A percentile compares a stretch with the other conserved stretches of the same genome.
Evolutionary conservation across 495 filamentous ascomycete genomes (phyloP).

Genomic region (Xylaria venustula): DNA sequence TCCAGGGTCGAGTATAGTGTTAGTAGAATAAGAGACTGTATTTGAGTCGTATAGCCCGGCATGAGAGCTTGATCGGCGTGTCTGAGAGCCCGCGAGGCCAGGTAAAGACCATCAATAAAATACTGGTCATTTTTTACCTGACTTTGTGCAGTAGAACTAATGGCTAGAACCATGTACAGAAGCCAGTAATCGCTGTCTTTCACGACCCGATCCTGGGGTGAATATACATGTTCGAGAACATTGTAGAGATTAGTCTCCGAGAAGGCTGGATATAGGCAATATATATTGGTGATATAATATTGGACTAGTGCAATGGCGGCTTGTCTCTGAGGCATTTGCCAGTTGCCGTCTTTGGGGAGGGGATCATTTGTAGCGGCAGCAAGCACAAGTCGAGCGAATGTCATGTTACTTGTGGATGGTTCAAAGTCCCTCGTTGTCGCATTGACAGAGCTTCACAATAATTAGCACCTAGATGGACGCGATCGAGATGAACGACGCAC

Average conservation of each 20-base stretch:
- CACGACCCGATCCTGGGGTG: constrained; percentile 57
- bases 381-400: constrained; percentile 79
- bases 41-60: constrained; percentile 76
- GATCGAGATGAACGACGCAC: constrained; percentile 40
- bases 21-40: constrained; percentile 81
- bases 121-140: constrained; percentile 60
- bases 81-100: constrained; percentile 67
- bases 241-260: constrained; percentile 70
- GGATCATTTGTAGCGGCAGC: constrained; percentile 67
- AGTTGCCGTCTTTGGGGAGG: constrained; percentile 53
- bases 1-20: constrained; percentile 86
- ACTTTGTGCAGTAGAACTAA: constrained; percentile 71
- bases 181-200: constrained; percentile 78
- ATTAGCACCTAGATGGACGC: constrained; percentile 3
- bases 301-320: constrained; percentile 66
- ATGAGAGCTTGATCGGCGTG: constrained; percentile 77
- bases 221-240: constrained; percentile 76
- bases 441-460: constrained; percentile 69
- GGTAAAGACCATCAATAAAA: constrained; percentile 62
- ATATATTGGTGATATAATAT: constrained; percentile 80
- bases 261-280: constrained; percentile 75
- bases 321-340: constrained; percentile 63
- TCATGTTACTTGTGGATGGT: constrained; percentile 78
- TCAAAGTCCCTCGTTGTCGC: constrained; percentile 90
- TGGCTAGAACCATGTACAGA: constrained; percentile 84